A percentile compares a stretch with the other conserved stretches of the same genome.
These are phyloP conservation scores for Aspergillus avenaceus DNA, from an alignment of 495 filamentous ascomycete species.

Conservation along the genomic window DNA sequence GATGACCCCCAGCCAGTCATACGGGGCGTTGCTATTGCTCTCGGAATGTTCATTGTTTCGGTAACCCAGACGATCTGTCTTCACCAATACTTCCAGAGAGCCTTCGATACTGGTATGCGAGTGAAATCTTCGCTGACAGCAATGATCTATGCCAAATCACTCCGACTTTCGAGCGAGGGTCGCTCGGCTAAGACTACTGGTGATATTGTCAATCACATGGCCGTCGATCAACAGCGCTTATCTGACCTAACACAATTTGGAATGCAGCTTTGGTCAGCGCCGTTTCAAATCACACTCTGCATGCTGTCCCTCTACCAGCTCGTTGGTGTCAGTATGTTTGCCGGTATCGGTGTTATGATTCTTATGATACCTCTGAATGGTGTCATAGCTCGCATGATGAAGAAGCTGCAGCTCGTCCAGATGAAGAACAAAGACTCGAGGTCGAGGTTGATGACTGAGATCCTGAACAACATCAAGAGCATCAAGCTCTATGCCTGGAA, in stretches of 20 bases:
- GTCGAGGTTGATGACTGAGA: constrained; percentile 92
- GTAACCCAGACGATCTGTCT: constrained; percentile 74
- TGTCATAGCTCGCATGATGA: constrained; percentile 87
- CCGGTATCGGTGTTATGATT: constrained; percentile 95
- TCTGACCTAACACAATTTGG: constrained; percentile 95
- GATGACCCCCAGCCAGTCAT: constrained; percentile 69
- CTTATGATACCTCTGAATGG: constrained; percentile 97
- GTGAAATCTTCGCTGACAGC: constrained; percentile 87
- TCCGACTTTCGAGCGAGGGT: constrained; percentile 90
- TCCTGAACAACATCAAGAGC: constrained; percentile 98
- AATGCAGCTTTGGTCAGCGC: constrained; percentile 91
- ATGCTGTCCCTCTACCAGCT: constrained; percentile 95
- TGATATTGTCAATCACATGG: constrained; percentile 99
- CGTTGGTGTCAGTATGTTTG: constrained; percentile 89
- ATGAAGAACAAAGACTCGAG: constrained; percentile 99
- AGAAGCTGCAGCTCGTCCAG: constrained; percentile 87
- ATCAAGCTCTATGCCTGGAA: constrained; percentile 99
- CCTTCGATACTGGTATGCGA: constrained; percentile 94
- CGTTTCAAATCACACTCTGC: constrained; percentile 92
- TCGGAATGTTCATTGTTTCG: constrained; percentile 89
- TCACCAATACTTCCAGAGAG: constrained; percentile 94
- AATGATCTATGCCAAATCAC: constrained; percentile 86
- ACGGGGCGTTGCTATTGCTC: constrained; percentile 80
- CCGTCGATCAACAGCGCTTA: constrained; percentile 91
- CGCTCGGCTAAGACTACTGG: constrained; percentile 87